A percentile compares a stretch with the other conserved stretches of the same genome.
These are phyloP conservation scores for Vickermania ingenoplastis DNA, from an alignment of 208 protist genomes.

Conservation along the genomic window DNA sequence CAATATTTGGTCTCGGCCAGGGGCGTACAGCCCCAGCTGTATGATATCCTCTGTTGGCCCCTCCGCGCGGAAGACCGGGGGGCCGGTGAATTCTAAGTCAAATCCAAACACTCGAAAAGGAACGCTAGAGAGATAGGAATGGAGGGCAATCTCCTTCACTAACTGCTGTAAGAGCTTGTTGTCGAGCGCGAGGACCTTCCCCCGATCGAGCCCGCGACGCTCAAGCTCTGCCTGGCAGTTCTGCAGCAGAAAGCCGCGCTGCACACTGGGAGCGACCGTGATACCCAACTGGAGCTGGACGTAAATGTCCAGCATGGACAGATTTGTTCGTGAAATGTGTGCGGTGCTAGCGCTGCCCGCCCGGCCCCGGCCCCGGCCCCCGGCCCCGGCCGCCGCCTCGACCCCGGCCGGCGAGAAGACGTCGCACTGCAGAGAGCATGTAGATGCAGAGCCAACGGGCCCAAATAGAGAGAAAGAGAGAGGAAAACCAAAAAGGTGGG, in stretches of 20 bases:
- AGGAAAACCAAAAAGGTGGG: constrained; percentile 4
- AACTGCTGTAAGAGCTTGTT: constrained; percentile 48
- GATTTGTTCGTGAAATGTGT: constrained; percentile 8
- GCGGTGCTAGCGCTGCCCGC: neutral
- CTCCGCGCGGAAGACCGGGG: constrained; percentile 70
- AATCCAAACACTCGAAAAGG: constrained; percentile 83
- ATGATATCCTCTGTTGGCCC: constrained; percentile 86
- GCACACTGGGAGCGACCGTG: constrained; percentile 40
- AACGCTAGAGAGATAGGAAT: constrained; percentile 71
- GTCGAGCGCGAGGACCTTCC: constrained; percentile 78
- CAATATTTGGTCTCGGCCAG: constrained; percentile 52
- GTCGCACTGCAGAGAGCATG: neutral
- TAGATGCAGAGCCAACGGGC: neutral
- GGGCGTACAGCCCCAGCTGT: constrained; percentile 78
- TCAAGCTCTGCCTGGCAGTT: constrained; percentile 64
- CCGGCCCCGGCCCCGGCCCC: neutral
- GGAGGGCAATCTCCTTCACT: constrained; percentile 56
- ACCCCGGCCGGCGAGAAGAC: neutral
- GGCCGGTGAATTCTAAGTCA: constrained; percentile 86
- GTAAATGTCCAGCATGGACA: constrained; percentile 64
- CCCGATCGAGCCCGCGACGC: constrained; percentile 56
- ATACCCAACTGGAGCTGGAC: constrained; percentile 82
- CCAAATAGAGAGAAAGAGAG: constrained; percentile 4
- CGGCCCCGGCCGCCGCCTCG: constrained; percentile 1
- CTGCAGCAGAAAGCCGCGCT: constrained; percentile 75